phyloP scores from a whole-genome alignment of 108 stramenopile genomes.

The Parietichytrium sp. region DNA sequence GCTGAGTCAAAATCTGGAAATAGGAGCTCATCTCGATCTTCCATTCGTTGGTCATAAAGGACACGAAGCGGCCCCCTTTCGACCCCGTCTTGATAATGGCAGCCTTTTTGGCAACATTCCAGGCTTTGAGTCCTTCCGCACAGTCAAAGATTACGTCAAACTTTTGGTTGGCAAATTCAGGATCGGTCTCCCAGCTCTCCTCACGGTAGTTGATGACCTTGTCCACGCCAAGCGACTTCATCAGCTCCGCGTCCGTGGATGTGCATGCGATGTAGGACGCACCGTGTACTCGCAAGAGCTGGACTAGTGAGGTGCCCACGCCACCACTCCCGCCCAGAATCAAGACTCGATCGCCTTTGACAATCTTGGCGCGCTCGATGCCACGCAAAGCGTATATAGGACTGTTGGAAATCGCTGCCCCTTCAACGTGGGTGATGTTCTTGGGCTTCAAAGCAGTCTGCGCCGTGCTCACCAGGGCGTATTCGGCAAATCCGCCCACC shows the following conservation, averaged over 20 bases:
- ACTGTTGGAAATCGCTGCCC: not conserved
- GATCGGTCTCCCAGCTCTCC: not conserved
- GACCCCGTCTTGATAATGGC: not conserved
- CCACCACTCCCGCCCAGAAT: constrained; percentile 26
- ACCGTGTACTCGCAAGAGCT: not conserved
- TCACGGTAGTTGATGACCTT: not conserved
- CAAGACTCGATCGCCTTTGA: not conserved
- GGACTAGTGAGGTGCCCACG: not conserved
- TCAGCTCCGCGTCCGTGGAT: not conserved
- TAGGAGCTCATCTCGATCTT: not conserved
- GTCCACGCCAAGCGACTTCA: not conserved
- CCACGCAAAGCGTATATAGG: not conserved
- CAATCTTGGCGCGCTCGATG: not conserved
- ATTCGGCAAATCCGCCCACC: not conserved
- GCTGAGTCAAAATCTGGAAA: constrained; percentile 1
- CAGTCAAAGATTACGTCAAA: constrained; percentile 25
- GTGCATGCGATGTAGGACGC: not conserved
- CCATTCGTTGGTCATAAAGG: not conserved
- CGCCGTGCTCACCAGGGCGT: not conserved
- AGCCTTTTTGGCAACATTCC: constrained; percentile 4
- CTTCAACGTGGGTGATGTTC: not conserved
- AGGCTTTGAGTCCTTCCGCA: not conserved
- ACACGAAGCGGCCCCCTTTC: not conserved
- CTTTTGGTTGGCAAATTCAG: not conserved
- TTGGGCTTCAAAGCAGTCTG: not conserved